phyloP scores from a whole-genome alignment of 2,329 filamentous ascomycete genomes.

The Talaromyces islandicus region DNA sequence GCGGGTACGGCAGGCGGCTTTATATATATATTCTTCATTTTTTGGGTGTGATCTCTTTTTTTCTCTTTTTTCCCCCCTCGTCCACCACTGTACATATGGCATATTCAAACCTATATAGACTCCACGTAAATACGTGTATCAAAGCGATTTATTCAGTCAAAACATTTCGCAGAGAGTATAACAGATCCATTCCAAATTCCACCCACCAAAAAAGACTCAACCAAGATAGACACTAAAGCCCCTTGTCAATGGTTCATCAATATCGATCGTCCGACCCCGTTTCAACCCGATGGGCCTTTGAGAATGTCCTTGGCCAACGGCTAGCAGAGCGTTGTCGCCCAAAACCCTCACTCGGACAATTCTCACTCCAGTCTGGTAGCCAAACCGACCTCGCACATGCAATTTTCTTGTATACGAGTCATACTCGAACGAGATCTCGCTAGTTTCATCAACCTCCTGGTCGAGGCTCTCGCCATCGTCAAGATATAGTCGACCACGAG shows the following conservation, averaged over 20 bases:
- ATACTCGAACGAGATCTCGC: slow-evolving; percentile 53
- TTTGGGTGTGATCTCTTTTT: neutral
- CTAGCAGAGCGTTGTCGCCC: slow-evolving; percentile 11
- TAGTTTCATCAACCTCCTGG: slow-evolving; percentile 30
- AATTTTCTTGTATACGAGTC: slow-evolving; percentile 47
- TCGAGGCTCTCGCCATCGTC: slow-evolving; percentile 10
- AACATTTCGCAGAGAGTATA: neutral
- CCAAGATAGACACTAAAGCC: slow-evolving; percentile 5
- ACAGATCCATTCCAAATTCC: neutral
- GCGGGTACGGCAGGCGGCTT: neutral
- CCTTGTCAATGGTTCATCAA: neutral
- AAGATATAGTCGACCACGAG: slow-evolving; percentile 5
- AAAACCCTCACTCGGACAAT: slow-evolving; percentile 30
- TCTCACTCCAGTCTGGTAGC: slow-evolving; percentile 18
- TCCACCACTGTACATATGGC: neutral
- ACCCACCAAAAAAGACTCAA: neutral
- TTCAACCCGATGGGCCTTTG: neutral
- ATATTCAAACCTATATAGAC: neutral
- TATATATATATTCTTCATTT: neutral
- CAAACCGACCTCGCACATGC: slow-evolving; percentile 23
- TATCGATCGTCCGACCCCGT: neutral
- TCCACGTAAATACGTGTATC: neutral
- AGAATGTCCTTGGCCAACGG: neutral
- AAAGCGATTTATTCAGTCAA: neutral
- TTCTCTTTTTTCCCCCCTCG: neutral